Conservation (phyloP, 352 stramenopile species). For the Globisporangium radiosum region DNA sequence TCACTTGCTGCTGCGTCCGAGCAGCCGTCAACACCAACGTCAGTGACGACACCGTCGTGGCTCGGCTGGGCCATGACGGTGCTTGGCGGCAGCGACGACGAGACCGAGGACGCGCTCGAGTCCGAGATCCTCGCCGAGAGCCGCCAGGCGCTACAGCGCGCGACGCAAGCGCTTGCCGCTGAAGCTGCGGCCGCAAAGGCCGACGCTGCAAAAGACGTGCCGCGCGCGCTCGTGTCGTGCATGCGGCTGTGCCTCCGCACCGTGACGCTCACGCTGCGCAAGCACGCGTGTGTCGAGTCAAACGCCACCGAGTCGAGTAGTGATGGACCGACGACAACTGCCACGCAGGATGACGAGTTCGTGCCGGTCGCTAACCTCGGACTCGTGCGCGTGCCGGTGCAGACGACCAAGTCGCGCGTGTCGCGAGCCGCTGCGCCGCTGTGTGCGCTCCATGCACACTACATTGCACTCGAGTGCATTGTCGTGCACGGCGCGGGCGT, state of each 20-base stretch:
- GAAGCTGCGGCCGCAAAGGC: constrained; percentile 9
- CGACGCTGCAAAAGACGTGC: constrained; percentile 5
- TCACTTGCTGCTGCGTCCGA: neutral
- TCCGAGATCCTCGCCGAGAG: constrained; percentile 66
- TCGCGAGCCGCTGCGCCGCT: constrained; percentile 58
- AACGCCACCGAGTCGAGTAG: constrained; percentile 1
- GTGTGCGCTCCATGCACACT: constrained; percentile 41
- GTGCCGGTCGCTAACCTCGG: constrained; percentile 81
- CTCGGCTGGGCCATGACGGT: constrained; percentile 68
- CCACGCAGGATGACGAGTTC: constrained; percentile 32
- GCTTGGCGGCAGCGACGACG: constrained; percentile 37
- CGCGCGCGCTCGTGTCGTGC: constrained; percentile 28
- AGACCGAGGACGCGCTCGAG: constrained; percentile 60
- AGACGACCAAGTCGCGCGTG: constrained; percentile 34
- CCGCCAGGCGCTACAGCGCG: constrained; percentile 37
- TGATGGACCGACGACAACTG: constrained; percentile 11
- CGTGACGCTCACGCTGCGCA: constrained; percentile 55
- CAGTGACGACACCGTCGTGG: constrained; percentile 30
- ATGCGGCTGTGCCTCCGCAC: constrained; percentile 54
- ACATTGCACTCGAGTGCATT: constrained; percentile 43
- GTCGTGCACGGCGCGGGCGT: constrained; percentile 20
- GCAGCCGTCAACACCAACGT: neutral
- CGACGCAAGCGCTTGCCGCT: constrained; percentile 7
- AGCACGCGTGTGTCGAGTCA: constrained; percentile 17
- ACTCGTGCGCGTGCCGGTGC: constrained; percentile 54